Evolutionary conservation across 805 yeast species (phyloP), one percentile per base, ranked within the genome.

Genomic region (Lipomyces kockii): DNA sequence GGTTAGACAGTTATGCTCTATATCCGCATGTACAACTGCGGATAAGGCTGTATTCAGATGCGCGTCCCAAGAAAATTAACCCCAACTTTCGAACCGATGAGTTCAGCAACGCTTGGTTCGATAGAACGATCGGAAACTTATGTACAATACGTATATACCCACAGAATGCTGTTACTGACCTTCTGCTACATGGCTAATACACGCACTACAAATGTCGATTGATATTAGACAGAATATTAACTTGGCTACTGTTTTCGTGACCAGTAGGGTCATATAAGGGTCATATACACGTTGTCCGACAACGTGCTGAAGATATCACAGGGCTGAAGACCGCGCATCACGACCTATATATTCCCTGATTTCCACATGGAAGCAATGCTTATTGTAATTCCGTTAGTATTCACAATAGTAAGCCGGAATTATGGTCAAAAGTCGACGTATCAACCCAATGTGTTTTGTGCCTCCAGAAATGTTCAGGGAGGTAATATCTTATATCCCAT

Each of bases 251-350:
- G 5, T 37, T 9, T 6, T 37, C 11, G 49, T n/a, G 49, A 43
- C 20, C 9, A 6, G 20, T 43, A 17, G 20, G 1, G 49, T 43
- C n/a, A n/a, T n/a, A n/a, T n/a, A n/a, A n/a, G n/a, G n/a, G n/a
- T n/a, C 49, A 17, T 43, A 17, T 6, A 43, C 49, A 43, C 49
- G 49, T 43, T 43, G 49, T 43, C 22, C 11, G 8, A n/a, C 49
- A 43, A 43, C 49, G 49, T 43, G 49, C 22, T 43, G 49, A 43
- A 43, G 49, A n/a, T 43, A 43, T 43, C 49, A 43, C 49, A 43
- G 22, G 17, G 49, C 22, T 43, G 14, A n/a, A 43, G 9, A 43
- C 49, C 22, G 49, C 9, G 49, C 49, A 17, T 43, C 49, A 43
- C 49, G 49, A 43, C 49, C 1, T 43, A 43, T 43, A 43, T 43